Evolutionary conservation across 2,329 filamentous ascomycete genomes (phyloP).

Genomic region (Cytospora mali): DNA sequence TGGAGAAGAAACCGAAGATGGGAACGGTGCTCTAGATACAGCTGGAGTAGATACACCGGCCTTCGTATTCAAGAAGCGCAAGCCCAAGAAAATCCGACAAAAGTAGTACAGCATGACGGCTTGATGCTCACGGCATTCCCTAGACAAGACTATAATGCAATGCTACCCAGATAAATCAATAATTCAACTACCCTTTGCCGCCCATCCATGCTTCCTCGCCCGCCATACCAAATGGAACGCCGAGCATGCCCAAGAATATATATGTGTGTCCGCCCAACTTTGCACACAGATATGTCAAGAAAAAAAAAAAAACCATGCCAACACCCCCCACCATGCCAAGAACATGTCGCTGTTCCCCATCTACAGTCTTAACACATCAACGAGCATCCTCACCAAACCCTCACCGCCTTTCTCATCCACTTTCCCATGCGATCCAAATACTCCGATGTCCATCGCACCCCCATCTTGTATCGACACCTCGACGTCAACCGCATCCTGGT

Average conservation of each 20-base stretch:
- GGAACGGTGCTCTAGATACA: conserved; percentile 16
- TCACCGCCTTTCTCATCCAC: conserved; percentile 17
- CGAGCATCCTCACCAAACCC: conserved; percentile 15
- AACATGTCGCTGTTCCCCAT: background rate
- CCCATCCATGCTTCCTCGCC: no score
- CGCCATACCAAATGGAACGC: no score
- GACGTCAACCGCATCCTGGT: conserved; percentile 45
- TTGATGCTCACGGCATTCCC: background rate
- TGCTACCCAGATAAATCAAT: background rate
- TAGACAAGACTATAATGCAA: background rate
- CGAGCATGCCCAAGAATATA: no score
- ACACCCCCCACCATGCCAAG: no score
- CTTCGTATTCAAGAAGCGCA: conserved; percentile 80
- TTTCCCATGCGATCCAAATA: conserved; percentile 39
- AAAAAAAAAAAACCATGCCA: no score
- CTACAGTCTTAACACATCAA: conserved; percentile 10
- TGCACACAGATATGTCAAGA: no score
- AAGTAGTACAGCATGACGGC: conserved; percentile 44
- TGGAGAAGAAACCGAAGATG: conserved; percentile 33
- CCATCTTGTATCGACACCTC: conserved; percentile 41
- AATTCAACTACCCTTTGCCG: no score
- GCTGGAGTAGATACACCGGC: conserved; percentile 40
- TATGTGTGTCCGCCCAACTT: no score
- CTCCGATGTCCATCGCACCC: conserved; percentile 41
- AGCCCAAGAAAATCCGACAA: conserved; percentile 65